phyloP scores from a whole-genome alignment of 176 grass and related monocot genomes.

The Saccharum spontaneum region DNA sequence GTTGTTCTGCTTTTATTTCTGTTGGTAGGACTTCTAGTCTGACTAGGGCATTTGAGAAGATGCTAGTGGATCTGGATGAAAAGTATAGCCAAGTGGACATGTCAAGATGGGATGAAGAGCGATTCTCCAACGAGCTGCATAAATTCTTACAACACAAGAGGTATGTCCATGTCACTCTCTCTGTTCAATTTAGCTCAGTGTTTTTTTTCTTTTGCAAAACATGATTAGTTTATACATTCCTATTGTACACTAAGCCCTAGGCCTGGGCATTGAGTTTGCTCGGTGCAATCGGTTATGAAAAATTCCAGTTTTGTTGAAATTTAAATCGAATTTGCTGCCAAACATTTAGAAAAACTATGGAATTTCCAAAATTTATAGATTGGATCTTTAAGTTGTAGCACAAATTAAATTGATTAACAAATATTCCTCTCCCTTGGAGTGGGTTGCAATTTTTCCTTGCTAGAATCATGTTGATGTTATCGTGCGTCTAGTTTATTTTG shows the following conservation, averaged over 20 bases:
- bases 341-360: too few species aligned
- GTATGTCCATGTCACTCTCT: background rate
- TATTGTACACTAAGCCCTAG: background rate
- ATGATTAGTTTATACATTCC: background rate
- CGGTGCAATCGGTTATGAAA: too few species aligned
- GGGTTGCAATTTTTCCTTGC: background rate
- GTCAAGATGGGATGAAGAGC: background rate
- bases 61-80: background rate
- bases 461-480: background rate
- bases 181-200: background rate
- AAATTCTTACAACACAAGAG: background rate
- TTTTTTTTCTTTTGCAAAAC: background rate
- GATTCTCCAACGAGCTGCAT: background rate
- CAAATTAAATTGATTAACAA: too few species aligned
- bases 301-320: too few species aligned
- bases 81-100: background rate
- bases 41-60: background rate
- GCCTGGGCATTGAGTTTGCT: background rate
- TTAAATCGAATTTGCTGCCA: too few species aligned
- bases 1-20: background rate
- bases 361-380: too few species aligned
- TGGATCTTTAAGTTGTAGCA: too few species aligned
- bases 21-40: background rate
- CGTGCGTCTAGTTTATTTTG: background rate
- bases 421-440: too few species aligned